Conservation (phyloP, 1,139 yeast genomes). For the Geotrichum citri-aurantii region DNA sequence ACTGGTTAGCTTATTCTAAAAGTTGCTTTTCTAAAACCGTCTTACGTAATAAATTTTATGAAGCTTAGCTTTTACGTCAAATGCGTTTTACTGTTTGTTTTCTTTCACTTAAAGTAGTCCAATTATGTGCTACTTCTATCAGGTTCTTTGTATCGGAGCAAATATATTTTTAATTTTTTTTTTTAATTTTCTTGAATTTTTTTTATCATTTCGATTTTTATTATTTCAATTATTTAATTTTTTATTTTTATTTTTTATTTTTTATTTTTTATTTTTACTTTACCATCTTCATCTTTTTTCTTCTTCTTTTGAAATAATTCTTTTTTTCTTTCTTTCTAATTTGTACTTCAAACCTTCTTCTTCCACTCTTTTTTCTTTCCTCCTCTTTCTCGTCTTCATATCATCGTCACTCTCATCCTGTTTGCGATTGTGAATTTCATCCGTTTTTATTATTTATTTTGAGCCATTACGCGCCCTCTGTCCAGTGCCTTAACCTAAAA, state of each 20-base stretch:
- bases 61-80: background rate
- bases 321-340: constrained; percentile 24
- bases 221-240: background rate
- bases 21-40: background rate
- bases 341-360: constrained; percentile 28
- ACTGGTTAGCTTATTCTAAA: background rate
- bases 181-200: background rate
- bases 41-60: background rate
- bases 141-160: background rate
- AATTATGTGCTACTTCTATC: too few species aligned
- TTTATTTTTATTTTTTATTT: constrained; percentile 24
- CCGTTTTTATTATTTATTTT: too few species aligned
- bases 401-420: background rate
- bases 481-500: background rate
- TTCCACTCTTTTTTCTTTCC: constrained; percentile 24
- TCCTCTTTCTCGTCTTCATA: constrained; percentile 20
- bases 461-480: background rate
- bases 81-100: too few species aligned
- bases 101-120: too few species aligned
- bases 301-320: constrained; percentile 21
- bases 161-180: background rate
- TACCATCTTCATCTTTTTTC: constrained; percentile 27
- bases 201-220: constrained; percentile 10
- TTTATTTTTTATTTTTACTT: constrained; percentile 24
- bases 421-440: too few species aligned